Evolutionary conservation across 441 rosid species (phyloP), one percentile per base, ranked within the genome.

Genomic region (Corymbia citriodora): DNA sequence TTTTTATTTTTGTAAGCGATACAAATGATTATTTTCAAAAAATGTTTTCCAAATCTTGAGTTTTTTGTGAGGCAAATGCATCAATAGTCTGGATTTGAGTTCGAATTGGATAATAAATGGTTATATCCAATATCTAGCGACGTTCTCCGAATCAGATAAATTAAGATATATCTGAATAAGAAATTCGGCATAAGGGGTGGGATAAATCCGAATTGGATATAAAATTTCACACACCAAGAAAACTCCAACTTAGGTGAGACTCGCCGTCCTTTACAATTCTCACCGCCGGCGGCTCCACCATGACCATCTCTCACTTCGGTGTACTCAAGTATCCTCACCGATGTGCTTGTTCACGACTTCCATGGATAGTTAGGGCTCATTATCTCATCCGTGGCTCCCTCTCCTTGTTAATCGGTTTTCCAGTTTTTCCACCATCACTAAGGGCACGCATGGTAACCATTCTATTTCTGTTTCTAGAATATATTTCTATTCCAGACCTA

Each of bases 1-100:
- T 25, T 23, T 9, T 36, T 36, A 36, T 36, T 36, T 57, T 57
- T 0, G 1, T 57, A 57, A 57, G 13, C 3, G 0, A 59, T 59
- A 59, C 10, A 23, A 23, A 59, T 0, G 0, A 59, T 59, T 3
- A 23, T 0, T 59, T 59, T 59, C 0, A 59, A 0, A 59, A 59
- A 59, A 59, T 23, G 25, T 23, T 23, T 23, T 59, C 1, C 3
- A 10, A 57, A 59, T 59, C 63, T 59, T 57, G 0, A 57, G 6
- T 10, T 57, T 57, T 23, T 0, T 23, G 0, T 10, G 9, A 23
- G 10, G 25, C 7, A 59, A 59, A 59, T 6, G 1, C 0, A 23
- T 57, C 25, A 21, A 12, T 57, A 4, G 13, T 23, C 0, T 23
- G 1, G 6, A 57, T 57, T 57, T 0, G 0, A 57, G 2, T 57